Evolutionary conservation across 2,329 filamentous ascomycete genomes (phyloP).

Genomic region (Microascus cirrosus): DNA sequence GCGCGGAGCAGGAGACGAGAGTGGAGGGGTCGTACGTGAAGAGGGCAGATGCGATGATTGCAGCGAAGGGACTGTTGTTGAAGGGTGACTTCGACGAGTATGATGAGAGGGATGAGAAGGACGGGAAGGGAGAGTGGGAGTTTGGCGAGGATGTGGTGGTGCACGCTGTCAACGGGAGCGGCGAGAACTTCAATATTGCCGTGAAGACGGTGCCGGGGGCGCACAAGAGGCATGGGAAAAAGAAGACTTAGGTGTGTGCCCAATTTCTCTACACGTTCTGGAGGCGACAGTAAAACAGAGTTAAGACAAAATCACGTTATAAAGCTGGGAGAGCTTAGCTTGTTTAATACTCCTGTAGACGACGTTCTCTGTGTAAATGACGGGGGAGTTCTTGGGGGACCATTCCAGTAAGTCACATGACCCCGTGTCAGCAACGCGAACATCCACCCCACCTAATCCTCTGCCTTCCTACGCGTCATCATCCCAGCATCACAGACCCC

Average conservation of each 20-base stretch:
- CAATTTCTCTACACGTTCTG: not conserved
- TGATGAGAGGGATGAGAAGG: constrained; percentile 16
- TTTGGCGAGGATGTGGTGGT: constrained; percentile 31
- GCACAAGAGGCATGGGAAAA: constrained; percentile 3
- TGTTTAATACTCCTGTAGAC: too few relatives aligned
- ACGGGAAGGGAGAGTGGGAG: constrained; percentile 22
- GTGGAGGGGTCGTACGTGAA: constrained; percentile 25
- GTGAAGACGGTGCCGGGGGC: constrained; percentile 18
- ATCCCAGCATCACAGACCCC: not conserved
- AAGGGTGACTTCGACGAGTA: constrained; percentile 24
- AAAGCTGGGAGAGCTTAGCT: too few relatives aligned
- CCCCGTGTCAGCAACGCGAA: not conserved
- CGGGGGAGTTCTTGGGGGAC: too few relatives aligned
- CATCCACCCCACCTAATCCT: not conserved
- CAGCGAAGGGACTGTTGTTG: constrained; percentile 21
- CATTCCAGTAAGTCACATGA: not conserved
- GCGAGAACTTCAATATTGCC: constrained; percentile 25
- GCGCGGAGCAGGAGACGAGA: constrained; percentile 20
- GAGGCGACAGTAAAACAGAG: not conserved
- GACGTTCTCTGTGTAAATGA: too few relatives aligned
- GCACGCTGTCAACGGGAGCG: constrained; percentile 28
- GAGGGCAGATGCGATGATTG: constrained; percentile 18
- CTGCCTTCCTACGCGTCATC: not conserved
- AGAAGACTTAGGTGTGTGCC: not conserved
- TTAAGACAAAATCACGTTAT: too few relatives aligned